A percentile compares a stretch with the other conserved stretches of the same genome.
Conservation (phyloP, 2,329 filamentous ascomycete species). For the Magnaporthiopsis rhizophila region DNA sequence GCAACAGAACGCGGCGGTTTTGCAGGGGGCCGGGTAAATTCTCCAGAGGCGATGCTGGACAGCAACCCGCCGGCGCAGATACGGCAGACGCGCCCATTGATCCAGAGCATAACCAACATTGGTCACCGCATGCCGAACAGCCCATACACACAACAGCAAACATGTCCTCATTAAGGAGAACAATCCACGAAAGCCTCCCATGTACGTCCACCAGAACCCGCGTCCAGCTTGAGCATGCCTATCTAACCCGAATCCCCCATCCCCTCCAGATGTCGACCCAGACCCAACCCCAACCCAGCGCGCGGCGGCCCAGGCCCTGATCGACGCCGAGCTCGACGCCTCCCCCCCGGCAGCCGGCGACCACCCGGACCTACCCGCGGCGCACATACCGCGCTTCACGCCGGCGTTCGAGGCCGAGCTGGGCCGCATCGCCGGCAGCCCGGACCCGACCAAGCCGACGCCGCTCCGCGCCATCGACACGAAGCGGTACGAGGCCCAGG, state of each 20-base stretch:
- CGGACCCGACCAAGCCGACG: constrained; percentile 14
- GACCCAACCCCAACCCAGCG: constrained; percentile 58
- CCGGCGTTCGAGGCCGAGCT: constrained; percentile 62
- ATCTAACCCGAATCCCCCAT: background rate
- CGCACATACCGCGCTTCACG: constrained; percentile 49
- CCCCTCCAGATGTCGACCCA: constrained; percentile 65
- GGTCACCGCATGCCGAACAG: background rate
- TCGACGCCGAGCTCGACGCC: constrained; percentile 54
- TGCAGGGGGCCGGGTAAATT: background rate
- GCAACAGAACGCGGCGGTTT: background rate
- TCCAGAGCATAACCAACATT: background rate
- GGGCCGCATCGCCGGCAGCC: constrained; percentile 51
- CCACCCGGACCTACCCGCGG: constrained; percentile 51
- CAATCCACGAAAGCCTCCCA: constrained; percentile 71
- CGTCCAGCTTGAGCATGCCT: background rate
- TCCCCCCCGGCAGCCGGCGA: constrained; percentile 25
- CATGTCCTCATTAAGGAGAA: constrained; percentile 26
- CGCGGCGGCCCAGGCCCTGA: constrained; percentile 59
- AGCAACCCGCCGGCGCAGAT: no score
- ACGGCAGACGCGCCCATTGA: background rate
- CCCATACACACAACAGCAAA: background rate
- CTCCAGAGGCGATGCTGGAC: background rate
- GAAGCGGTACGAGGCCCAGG: constrained; percentile 72
- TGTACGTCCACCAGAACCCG: constrained; percentile 43
- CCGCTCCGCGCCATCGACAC: constrained; percentile 63